Percentiles rank a stretch among this genome's conserved stretches.
Conservation (phyloP, 1,284 basidiomycete species). For the Amylostereum areolatum region DNA sequence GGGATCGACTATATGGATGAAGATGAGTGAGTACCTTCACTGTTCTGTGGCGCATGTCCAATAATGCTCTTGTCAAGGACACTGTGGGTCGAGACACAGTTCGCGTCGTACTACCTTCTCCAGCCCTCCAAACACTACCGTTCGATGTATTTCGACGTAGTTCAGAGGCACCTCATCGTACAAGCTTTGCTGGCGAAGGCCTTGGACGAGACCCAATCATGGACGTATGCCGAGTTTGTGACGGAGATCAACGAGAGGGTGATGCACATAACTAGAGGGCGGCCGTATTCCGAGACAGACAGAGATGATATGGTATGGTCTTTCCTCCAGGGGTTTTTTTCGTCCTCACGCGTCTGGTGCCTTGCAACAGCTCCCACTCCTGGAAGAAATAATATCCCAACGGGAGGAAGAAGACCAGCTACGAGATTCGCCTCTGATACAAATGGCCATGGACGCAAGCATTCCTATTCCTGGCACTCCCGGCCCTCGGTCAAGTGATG, state of each 20-base stretch:
- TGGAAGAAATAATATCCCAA: no score
- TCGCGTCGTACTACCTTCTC: constrained; percentile 54
- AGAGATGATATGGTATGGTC: constrained; percentile 13
- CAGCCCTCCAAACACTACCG: constrained; percentile 40
- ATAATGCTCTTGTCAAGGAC: not conserved
- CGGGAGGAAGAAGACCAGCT: no score
- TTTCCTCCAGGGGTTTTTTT: no score
- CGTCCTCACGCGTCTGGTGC: no score
- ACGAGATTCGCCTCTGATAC: no score
- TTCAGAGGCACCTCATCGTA: constrained; percentile 39
- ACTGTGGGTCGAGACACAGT: constrained; percentile 41
- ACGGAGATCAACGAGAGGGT: constrained; percentile 11
- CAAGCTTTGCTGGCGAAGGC: constrained; percentile 32
- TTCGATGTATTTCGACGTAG: constrained; percentile 40
- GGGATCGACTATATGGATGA: constrained; percentile 28
- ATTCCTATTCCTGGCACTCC: not conserved
- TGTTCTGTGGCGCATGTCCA: not conserved
- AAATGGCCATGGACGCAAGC: not conserved
- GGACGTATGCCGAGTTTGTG: constrained; percentile 9
- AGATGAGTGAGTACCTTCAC: constrained; percentile 29
- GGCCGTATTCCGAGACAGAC: constrained; percentile 1
- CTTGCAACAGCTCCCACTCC: no score
- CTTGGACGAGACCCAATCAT: constrained; percentile 7
- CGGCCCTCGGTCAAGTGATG: not conserved
- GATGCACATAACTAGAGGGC: not conserved